These are phyloP conservation scores for Lentinula lateritia DNA, from an alignment of 768 basidiomycete species.

Conservation along the genomic window DNA sequence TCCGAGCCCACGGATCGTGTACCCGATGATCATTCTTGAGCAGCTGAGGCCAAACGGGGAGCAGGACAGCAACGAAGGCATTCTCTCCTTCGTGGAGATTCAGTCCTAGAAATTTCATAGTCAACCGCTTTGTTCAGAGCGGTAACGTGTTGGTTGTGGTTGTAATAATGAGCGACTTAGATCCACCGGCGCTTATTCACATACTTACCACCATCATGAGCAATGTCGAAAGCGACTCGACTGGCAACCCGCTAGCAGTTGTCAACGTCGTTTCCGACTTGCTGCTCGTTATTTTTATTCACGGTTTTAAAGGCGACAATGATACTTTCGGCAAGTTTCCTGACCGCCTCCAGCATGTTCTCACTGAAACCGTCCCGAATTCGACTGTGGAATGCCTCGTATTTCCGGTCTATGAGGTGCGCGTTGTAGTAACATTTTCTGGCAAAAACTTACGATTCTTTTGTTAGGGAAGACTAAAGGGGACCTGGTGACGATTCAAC, in stretches of 20 bases:
- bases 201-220: not conserved
- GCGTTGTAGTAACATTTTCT: slow-evolving; percentile 10
- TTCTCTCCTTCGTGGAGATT: no score
- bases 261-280: slow-evolving; percentile 24
- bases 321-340: slow-evolving; percentile 78
- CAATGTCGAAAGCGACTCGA: not conserved
- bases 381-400: slow-evolving; percentile 65
- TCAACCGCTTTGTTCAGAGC: no score
- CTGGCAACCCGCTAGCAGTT: not conserved
- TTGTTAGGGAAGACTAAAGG: slow-evolving; percentile 67
- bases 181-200: not conserved
- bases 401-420: slow-evolving; percentile 87
- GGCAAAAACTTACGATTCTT: not conserved
- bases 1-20: not conserved
- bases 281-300: slow-evolving; percentile 71
- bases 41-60: no score
- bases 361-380: slow-evolving; percentile 57
- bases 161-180: not conserved
- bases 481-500: slow-evolving; percentile 57
- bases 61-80: no score
- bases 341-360: slow-evolving; percentile 67
- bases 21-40: not conserved
- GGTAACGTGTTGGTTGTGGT: not conserved
- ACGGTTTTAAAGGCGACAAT: slow-evolving; percentile 65
- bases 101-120: no score